phyloP scores from a whole-genome alignment of 768 basidiomycete genomes.

The Lentinula sp. region DNA sequence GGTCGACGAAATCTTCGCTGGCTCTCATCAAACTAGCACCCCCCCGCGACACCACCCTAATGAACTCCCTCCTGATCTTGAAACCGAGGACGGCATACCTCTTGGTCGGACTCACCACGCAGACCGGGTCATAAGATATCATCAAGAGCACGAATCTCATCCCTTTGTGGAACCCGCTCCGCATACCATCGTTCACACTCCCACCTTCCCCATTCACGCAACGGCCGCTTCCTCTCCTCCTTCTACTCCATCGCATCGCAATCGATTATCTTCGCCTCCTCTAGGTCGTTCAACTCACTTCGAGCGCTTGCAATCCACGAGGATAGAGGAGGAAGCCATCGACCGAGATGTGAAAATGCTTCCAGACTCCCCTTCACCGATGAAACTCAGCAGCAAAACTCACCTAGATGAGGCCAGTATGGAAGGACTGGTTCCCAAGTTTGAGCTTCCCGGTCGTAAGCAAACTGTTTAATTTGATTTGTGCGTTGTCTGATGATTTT shows the following conservation, averaged over 20 bases:
- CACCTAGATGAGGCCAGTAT: not conserved
- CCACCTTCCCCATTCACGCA: constrained; percentile 7
- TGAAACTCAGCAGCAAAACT: constrained; percentile 17
- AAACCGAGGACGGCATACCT: constrained; percentile 59
- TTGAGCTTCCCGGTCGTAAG: constrained; percentile 16
- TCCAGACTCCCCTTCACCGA: constrained; percentile 45
- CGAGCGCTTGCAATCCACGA: constrained; percentile 25
- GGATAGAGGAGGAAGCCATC: constrained; percentile 18
- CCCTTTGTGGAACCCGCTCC: constrained; percentile 23
- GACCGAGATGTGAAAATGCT: constrained; percentile 37
- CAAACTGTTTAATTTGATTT: not conserved
- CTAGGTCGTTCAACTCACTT: constrained; percentile 32
- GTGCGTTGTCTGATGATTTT: not conserved
- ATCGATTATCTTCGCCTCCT: constrained; percentile 16
- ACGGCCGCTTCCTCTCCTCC: constrained; percentile 15
- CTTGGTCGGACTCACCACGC: constrained; percentile 60
- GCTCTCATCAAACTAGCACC: constrained; percentile 34
- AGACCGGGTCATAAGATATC: constrained; percentile 43
- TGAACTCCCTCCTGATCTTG: constrained; percentile 47
- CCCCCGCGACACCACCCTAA: constrained; percentile 32
- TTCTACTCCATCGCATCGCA: constrained; percentile 11
- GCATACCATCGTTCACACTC: constrained; percentile 1
- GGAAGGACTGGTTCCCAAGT: constrained; percentile 13
- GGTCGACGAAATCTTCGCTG: constrained; percentile 59
- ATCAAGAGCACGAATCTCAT: constrained; percentile 24